Percentiles rank a stretch among this genome's conserved stretches.
Conservation (phyloP, 306 rosid genomes). For the Glycine latifolia region DNA sequence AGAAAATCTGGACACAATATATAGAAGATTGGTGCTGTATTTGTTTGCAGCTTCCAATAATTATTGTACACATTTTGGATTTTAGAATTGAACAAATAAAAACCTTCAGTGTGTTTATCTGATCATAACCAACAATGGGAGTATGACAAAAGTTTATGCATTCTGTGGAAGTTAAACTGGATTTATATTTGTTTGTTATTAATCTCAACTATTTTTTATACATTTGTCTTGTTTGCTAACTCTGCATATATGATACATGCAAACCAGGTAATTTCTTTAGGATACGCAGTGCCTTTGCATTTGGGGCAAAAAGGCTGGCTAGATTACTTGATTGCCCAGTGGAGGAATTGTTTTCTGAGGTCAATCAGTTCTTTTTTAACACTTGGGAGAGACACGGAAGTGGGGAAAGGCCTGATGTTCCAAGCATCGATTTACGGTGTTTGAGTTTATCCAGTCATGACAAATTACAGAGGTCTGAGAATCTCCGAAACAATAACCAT, state of each 20-base stretch:
- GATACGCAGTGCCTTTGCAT: slow-evolving; percentile 98
- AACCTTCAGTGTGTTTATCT: background rate
- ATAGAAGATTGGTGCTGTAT: slow-evolving; percentile 23
- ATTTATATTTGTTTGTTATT: background rate
- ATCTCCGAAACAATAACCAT: slow-evolving; percentile 57
- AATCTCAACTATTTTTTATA: slow-evolving; percentile 8
- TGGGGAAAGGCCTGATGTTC: slow-evolving; percentile 97
- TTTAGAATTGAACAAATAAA: slow-evolving; percentile 15
- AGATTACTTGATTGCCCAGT: slow-evolving; percentile 88
- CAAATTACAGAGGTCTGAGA: slow-evolving; percentile 61
- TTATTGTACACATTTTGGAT: slow-evolving; percentile 6
- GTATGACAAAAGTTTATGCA: slow-evolving; percentile 6
- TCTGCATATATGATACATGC: slow-evolving; percentile 31
- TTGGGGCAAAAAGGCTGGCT: slow-evolving; percentile 91
- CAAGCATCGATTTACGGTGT: slow-evolving; percentile 62
- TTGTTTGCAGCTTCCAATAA: background rate
- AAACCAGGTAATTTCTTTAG: slow-evolving; percentile 94
- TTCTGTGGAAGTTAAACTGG: slow-evolving; percentile 26
- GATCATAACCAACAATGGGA: background rate
- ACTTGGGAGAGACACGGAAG: slow-evolving; percentile 99
- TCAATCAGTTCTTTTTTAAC: slow-evolving; percentile 90
- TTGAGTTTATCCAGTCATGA: slow-evolving; percentile 64
- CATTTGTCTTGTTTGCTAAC: slow-evolving; percentile 24
- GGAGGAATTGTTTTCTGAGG: slow-evolving; percentile 75
- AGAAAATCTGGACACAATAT: background rate